These are phyloP conservation scores for Aspergillus taichungensis DNA, from an alignment of 495 filamentous ascomycete genomes.

Conservation along the genomic window DNA sequence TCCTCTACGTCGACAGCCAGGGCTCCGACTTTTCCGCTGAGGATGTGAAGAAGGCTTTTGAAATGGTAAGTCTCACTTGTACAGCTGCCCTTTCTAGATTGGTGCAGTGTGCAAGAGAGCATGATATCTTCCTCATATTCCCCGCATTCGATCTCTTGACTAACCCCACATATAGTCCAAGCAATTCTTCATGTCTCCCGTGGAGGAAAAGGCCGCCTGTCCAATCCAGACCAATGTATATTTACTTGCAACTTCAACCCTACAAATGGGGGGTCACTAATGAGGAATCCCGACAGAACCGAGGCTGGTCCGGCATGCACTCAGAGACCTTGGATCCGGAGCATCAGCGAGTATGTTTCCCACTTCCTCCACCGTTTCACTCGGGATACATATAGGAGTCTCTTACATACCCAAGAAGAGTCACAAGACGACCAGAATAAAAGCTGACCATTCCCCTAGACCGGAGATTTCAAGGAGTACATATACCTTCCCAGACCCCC, in stretches of 20 bases:
- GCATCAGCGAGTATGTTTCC: conserved; percentile 58
- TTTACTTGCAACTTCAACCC: conserved; percentile 2
- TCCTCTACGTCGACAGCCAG: conserved; percentile 75
- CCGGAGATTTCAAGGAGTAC: conserved; percentile 91
- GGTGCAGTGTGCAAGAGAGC: no score
- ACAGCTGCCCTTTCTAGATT: not conserved
- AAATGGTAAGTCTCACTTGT: conserved; percentile 45
- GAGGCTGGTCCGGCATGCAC: conserved; percentile 85
- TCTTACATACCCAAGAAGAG: no score
- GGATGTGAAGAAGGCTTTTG: conserved; percentile 66
- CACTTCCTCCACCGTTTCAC: no score
- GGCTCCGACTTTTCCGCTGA: conserved; percentile 55
- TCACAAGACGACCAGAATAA: no score
- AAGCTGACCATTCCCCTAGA: conserved; percentile 39
- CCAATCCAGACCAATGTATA: conserved; percentile 58
- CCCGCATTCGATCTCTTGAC: not conserved
- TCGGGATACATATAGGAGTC: no score
- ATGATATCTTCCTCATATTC: no score
- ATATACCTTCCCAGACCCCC: not conserved
- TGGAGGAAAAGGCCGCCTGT: conserved; percentile 63
- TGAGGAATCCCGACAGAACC: conserved; percentile 44
- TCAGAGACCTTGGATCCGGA: conserved; percentile 80
- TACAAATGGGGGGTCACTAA: not conserved
- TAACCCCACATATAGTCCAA: conserved; percentile 48
- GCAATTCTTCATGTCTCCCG: conserved; percentile 65